Base-by-base conservation (phyloP, 352 stramenopile genomes). In the Globisporangium camurandrum region DNA sequence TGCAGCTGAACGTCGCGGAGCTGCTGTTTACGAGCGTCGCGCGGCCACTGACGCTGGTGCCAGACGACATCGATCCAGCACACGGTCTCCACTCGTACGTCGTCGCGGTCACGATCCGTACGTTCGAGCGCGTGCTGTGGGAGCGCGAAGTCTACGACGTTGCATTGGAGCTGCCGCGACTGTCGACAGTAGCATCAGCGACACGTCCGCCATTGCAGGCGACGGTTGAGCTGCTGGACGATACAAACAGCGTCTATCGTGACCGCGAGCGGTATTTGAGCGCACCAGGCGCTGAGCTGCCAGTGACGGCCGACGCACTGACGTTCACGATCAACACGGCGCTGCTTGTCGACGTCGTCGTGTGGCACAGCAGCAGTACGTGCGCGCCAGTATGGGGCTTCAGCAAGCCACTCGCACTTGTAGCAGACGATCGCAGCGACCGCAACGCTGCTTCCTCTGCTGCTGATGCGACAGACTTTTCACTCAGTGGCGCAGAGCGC, bases 1-100 rank as follows among this genome's bases (percentile, higher is more conserved):
- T 84, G n/a, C 67, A 83, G 37, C 60, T 84, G 9, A 66, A 81
- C 26, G 53, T 67, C 0, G 56, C 65, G 0, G 71, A 86, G 31
- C 22, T 83, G 30, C 50, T 86, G 22, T 75, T 79, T 51, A 56
- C 54, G 4, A 61, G 65, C 26, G 61, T 70, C 16, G 40, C 64
- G 24, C 60, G 72, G 16, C 12, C 55, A 9, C 55, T 80, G 10
- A 48, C 59, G 34, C 50, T 82, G 20, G 53, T 46, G 11, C 12
- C 44, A 16, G 57, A 69, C 23, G 75, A 80, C n/a, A 58, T 80
- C 16, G 69, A 84, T 22, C 37, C 57, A 2, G 26, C 20, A 3
- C 61, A 82, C 38, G 71, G 71, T 0, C 46, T 84, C 5, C 67
- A 79, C 16, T 75, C 69, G 9, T 83, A 69, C 43, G 76, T 67